Conservation (phyloP, 1,139 yeast species). For the Diutina ranongensis region DNA sequence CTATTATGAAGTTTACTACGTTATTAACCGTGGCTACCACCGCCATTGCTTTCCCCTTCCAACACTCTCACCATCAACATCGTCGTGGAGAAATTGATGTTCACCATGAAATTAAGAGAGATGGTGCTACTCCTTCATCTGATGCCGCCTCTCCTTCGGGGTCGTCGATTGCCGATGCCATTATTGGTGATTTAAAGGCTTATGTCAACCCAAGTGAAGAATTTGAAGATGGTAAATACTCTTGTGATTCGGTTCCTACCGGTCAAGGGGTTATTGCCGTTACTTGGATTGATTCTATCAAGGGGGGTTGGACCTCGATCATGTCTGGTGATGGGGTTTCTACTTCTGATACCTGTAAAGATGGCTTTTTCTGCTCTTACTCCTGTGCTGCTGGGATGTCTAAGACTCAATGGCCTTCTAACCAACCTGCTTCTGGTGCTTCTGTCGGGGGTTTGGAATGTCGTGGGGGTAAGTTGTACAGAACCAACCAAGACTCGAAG, state of each 20-base stretch:
- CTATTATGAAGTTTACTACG: slow-evolving; percentile 2
- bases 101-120: not conserved
- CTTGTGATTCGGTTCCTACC: slow-evolving; percentile 73
- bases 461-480: slow-evolving; percentile 69
- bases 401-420: slow-evolving; percentile 90
- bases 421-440: slow-evolving; percentile 78
- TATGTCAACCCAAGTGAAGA: slow-evolving; percentile 41
- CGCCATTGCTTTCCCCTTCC: slow-evolving; percentile 2
- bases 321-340: slow-evolving; percentile 41
- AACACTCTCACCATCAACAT: slow-evolving; percentile 6
- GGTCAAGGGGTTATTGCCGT: slow-evolving; percentile 73
- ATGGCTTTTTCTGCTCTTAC: slow-evolving; percentile 90
- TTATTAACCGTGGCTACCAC: not conserved
- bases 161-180: slow-evolving; percentile 7
- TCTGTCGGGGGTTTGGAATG: slow-evolving; percentile 87
- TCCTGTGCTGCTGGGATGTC: slow-evolving; percentile 96
- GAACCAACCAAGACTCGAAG: slow-evolving; percentile 49
- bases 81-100: not conserved
- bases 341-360: slow-evolving; percentile 57
- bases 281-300: slow-evolving; percentile 28
- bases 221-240: slow-evolving; percentile 72
- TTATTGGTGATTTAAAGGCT: slow-evolving; percentile 44
- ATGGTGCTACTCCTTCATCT: not conserved
- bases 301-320: slow-evolving; percentile 93
- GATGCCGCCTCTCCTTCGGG: not conserved